A percentile compares a stretch with the other conserved stretches of the same genome.
Evolutionary conservation across 306 rosid genomes (phyloP).

Genomic region (Parietaria judaica): DNA sequence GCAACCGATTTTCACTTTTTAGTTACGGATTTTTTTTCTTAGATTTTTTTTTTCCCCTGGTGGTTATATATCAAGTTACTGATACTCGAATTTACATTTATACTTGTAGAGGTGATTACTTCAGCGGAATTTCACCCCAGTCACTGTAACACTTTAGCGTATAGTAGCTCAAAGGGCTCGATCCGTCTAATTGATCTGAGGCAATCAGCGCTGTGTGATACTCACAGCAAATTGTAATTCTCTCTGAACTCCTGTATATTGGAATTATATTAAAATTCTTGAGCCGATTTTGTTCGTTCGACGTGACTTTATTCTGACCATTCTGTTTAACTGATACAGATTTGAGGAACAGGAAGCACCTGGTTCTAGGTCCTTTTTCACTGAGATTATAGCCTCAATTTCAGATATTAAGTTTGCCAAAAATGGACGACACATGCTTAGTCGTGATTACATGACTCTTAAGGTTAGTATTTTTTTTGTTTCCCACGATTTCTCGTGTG

Average conservation of each 20-base stretch:
- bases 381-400: constrained; percentile 96
- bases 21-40: constrained; percentile 2
- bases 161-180: constrained; percentile 98
- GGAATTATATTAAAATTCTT: background rate
- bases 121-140: constrained; percentile 97
- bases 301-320: background rate
- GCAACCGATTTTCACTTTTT: constrained; percentile 7
- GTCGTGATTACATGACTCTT: constrained; percentile 98
- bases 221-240: constrained; percentile 84
- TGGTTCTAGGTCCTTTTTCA: constrained; percentile 88
- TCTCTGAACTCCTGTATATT: background rate
- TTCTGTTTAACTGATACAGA: constrained; percentile 33
- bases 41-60: background rate
- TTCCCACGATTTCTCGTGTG: background rate
- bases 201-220: constrained; percentile 96
- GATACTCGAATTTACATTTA: constrained; percentile 18
- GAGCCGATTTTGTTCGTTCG: background rate
- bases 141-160: constrained; percentile 87
- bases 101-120: constrained; percentile 88
- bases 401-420: constrained; percentile 92
- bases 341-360: constrained; percentile 97
- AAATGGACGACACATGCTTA: constrained; percentile 85
- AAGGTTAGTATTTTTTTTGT: constrained; percentile 42
- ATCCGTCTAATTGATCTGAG: constrained; percentile 92
- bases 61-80: background rate